A percentile compares a stretch with the other conserved stretches of the same genome.
phyloP scores from a whole-genome alignment of 495 filamentous ascomycete genomes.

The Talaromyces proteolyticus region DNA sequence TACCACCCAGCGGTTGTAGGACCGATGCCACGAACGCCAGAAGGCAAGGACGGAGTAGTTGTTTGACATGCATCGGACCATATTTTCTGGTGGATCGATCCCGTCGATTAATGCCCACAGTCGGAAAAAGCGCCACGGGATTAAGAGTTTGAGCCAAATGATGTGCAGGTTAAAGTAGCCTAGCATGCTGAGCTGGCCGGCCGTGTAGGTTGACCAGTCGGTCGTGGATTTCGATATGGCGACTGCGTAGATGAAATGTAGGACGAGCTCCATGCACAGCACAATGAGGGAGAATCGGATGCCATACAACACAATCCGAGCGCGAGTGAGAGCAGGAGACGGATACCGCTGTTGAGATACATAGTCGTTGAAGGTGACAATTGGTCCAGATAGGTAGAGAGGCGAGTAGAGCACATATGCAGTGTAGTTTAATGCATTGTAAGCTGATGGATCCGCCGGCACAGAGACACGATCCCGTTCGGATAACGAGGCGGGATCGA shows the following conservation, averaged over 20 bases:
- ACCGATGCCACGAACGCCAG: constrained; percentile 94
- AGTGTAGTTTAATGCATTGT: constrained; percentile 73
- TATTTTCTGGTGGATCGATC: constrained; percentile 95
- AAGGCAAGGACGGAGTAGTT: constrained; percentile 91
- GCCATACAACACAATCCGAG: constrained; percentile 71
- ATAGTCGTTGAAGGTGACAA: constrained; percentile 97
- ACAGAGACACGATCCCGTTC: constrained; percentile 79
- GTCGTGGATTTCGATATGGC: constrained; percentile 83
- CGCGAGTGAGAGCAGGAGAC: constrained; percentile 55
- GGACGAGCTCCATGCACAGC: constrained; percentile 87
- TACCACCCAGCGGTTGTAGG: constrained; percentile 88
- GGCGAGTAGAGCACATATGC: constrained; percentile 89
- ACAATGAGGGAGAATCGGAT: constrained; percentile 76
- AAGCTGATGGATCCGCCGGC: constrained; percentile 66
- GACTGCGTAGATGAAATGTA: constrained; percentile 90
- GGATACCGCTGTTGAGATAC: constrained; percentile 78
- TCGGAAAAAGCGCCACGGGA: constrained; percentile 97
- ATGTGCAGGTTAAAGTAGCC: constrained; percentile 96
- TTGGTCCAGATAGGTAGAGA: constrained; percentile 87
- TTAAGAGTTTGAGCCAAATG: constrained; percentile 95
- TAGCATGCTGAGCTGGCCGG: constrained; percentile 83
- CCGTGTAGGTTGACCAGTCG: constrained; percentile 77
- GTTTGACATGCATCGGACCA: constrained; percentile 93
- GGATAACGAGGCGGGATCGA: constrained; percentile 77
- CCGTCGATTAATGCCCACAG: constrained; percentile 87